Percentiles rank a stretch among this genome's conserved stretches.
Conservation (phyloP, 1,284 basidiomycete genomes). For the Rugosomyces carneus region DNA sequence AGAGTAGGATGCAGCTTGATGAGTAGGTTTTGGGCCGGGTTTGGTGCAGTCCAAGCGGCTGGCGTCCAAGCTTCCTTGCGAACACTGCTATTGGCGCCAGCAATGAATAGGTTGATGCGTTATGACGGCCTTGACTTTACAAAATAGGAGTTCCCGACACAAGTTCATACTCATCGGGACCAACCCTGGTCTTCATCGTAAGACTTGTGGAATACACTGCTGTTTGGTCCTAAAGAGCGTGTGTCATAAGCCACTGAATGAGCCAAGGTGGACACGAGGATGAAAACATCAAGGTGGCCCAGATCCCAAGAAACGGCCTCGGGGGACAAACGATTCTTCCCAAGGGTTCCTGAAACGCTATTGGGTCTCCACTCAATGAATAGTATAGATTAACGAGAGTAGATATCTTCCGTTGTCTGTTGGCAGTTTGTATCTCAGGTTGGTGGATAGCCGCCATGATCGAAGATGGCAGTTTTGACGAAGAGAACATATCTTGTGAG, state of each 20-base stretch:
- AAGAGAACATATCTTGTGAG: too few relatives aligned
- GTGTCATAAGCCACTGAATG: background rate
- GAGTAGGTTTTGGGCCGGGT: too few relatives aligned
- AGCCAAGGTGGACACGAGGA: background rate
- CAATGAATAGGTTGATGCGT: background rate
- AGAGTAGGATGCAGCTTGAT: too few relatives aligned
- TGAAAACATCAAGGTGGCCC: background rate
- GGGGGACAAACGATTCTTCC: background rate
- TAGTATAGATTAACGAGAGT: too few relatives aligned
- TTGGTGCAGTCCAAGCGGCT: background rate
- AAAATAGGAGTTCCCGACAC: background rate
- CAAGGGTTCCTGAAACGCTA: background rate
- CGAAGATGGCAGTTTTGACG: too few relatives aligned
- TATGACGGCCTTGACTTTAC: background rate
- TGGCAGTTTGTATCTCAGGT: too few relatives aligned
- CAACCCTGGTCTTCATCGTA: background rate
- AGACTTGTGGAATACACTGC: background rate
- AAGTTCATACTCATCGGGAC: background rate
- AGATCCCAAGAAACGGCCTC: background rate
- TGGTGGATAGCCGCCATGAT: too few relatives aligned
- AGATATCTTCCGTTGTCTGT: too few relatives aligned
- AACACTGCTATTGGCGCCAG: background rate
- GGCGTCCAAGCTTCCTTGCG: background rate
- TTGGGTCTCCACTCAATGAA: background rate
- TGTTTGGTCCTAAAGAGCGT: background rate